Evolutionary conservation across 306 rosid genomes (phyloP).

Genomic region (Elaeagnus macrophylla): DNA sequence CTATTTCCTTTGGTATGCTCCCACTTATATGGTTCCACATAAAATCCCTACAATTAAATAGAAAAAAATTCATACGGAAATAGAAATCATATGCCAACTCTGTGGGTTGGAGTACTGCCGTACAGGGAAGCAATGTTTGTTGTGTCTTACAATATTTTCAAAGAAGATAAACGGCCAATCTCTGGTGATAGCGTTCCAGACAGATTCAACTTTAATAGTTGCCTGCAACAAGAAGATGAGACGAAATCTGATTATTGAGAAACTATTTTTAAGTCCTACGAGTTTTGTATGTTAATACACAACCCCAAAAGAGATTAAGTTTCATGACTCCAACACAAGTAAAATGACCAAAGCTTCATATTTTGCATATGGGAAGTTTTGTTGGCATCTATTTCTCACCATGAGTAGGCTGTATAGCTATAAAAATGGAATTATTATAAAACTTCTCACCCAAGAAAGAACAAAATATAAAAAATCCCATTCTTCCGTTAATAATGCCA

Average conservation of each 20-base stretch:
- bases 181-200: constrained; percentile 70
- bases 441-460: background rate
- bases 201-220: constrained; percentile 47
- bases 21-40: constrained; percentile 87
- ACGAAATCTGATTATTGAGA: too few relatives aligned
- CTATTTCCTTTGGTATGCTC: constrained; percentile 75
- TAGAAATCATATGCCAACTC: constrained; percentile 13
- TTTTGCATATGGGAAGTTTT: constrained; percentile 1
- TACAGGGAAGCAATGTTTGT: background rate
- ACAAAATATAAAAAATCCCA: constrained; percentile 1
- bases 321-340: background rate
- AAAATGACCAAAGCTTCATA: too few relatives aligned
- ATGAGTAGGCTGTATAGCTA: background rate
- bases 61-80: constrained; percentile 27
- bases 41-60: constrained; percentile 54
- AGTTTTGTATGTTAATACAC: too few relatives aligned
- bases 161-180: constrained; percentile 45
- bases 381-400: background rate
- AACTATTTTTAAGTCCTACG: too few relatives aligned
- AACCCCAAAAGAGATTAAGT: constrained; percentile 3
- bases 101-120: constrained; percentile 10
- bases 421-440: background rate
- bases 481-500: background rate
- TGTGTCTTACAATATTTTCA: constrained; percentile 60
- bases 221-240: constrained; percentile 41